Base-by-base conservation (phyloP, 2,329 filamentous ascomycete species). In the Paracamarosporium sp. region DNA sequence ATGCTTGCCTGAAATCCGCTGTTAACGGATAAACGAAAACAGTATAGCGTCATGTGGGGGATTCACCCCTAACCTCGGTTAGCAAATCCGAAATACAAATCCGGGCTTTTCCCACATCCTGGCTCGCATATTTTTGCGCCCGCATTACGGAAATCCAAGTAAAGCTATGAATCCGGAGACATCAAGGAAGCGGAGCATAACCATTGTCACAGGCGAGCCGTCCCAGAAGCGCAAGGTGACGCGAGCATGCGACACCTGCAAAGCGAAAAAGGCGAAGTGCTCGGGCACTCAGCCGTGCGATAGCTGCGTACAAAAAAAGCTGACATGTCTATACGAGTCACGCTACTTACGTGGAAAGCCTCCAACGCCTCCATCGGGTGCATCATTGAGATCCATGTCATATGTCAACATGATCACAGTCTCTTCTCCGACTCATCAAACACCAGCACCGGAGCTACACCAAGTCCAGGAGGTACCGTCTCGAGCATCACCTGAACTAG, bases 401-500 rank as follows among this genome's bases (percentile, higher is more conserved):
- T 41, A n/a, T 24, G 12, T 51, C 44, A n/a, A 35, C 45, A 13
- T 12, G 27, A 30, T 5, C 24, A 45, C 35, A 28, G 28, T 11
- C n/a, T 6, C 53, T 17, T 25, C 20, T 30, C 35, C 5, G 31
- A 50, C 30, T 36, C 45, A 35, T n/a, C 44, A 54, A 33, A 24
- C 17, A 24, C 30, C 27, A 51, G 44, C 55, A 33, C 25, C 35
- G 17, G 35, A 38, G 35, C 4, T 9, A 9, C 35, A 11, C 35
- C 35, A 46, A 2, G 35, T 17, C 22, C 47, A 50, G 15, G 64
- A 68, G 2, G 52, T 59, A 8, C 63, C 64, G 2, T 71, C 70
- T 13, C 63, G 66, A 2, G 65, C 48, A 8, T 85, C 81, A 1
- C 82, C 80, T 1, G 82, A 80, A 47, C 76, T 82, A 1, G 82